A percentile compares a stretch with the other conserved stretches of the same genome.
phyloP scores from a whole-genome alignment of 169 alveolate genomes.

The Plasmodium knowlesi region DNA sequence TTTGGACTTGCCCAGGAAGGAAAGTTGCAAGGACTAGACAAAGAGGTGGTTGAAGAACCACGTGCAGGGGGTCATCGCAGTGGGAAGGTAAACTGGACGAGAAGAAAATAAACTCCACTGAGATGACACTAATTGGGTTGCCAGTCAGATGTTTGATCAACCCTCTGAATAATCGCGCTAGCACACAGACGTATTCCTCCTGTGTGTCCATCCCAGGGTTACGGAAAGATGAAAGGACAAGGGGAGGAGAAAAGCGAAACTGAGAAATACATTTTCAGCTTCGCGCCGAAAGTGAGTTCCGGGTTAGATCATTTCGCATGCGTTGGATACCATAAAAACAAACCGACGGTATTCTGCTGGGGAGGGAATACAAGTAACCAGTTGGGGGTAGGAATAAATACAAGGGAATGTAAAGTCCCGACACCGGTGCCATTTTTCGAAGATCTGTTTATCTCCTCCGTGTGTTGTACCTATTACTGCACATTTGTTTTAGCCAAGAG shows the following conservation, averaged over 20 bases:
- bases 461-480: slow-evolving; percentile 79
- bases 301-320: slow-evolving; percentile 73
- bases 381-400: slow-evolving; percentile 82
- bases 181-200: too few relatives aligned
- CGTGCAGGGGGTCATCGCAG: not conserved
- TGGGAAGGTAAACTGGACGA: not conserved
- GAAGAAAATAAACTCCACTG: not conserved
- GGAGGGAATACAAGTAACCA: slow-evolving; percentile 95
- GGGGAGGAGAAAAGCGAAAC: not conserved
- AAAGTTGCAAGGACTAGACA: not conserved
- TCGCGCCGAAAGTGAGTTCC: slow-evolving; percentile 37
- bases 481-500: slow-evolving; percentile 81
- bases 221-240: slow-evolving; percentile 6
- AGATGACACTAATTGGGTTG: not conserved
- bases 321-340: slow-evolving; percentile 63
- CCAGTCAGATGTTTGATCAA: not conserved
- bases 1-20: not conserved
- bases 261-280: slow-evolving; percentile 35
- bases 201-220: too few relatives aligned
- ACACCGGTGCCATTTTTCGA: slow-evolving; percentile 75
- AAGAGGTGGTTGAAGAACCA: not conserved
- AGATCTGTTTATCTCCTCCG: slow-evolving; percentile 74
- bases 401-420: slow-evolving; percentile 72
- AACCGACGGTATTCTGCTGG: slow-evolving; percentile 91
- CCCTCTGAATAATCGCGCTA: too few relatives aligned